These are phyloP conservation scores for Erodium maritimum DNA, from an alignment of 345 rosid species.

Conservation along the genomic window DNA sequence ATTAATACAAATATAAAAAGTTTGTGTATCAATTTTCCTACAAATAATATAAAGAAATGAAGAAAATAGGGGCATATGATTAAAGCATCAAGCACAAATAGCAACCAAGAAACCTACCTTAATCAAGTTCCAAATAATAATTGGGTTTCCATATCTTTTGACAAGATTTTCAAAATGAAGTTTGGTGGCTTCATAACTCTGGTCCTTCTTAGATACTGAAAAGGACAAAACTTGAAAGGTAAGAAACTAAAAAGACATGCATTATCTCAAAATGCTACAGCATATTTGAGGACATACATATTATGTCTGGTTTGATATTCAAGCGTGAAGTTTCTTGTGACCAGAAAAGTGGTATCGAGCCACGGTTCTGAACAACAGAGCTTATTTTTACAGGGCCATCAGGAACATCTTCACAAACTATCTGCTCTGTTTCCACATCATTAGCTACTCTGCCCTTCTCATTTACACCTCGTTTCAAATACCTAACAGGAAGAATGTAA, in stretches of 20 bases:
- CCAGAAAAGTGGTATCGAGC: constrained; percentile 98
- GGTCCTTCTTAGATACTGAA: constrained; percentile 83
- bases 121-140: constrained; percentile 84
- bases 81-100: not conserved
- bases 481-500: constrained; percentile 34
- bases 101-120: constrained; percentile 41
- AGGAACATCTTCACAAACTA: constrained; percentile 69
- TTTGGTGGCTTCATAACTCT: constrained; percentile 77
- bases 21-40: too few species aligned
- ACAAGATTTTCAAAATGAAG: constrained; percentile 89
- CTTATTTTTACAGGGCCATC: constrained; percentile 72
- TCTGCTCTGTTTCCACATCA: constrained; percentile 99
- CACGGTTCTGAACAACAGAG: constrained; percentile 95
- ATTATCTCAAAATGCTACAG: constrained; percentile 5
- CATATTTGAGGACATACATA: constrained; percentile 44
- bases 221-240: constrained; percentile 7
- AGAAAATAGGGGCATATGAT: not conserved
- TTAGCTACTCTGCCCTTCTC: constrained; percentile 94
- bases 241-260: constrained; percentile 1
- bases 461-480: constrained; percentile 93
- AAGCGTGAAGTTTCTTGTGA: constrained; percentile 96
- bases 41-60: too few species aligned
- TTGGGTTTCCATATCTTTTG: constrained; percentile 87
- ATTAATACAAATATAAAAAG: not conserved
- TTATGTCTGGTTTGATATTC: constrained; percentile 88